These are phyloP conservation scores for Erigeron canadensis DNA, from an alignment of 129 eudicot species.

Conservation along the genomic window DNA sequence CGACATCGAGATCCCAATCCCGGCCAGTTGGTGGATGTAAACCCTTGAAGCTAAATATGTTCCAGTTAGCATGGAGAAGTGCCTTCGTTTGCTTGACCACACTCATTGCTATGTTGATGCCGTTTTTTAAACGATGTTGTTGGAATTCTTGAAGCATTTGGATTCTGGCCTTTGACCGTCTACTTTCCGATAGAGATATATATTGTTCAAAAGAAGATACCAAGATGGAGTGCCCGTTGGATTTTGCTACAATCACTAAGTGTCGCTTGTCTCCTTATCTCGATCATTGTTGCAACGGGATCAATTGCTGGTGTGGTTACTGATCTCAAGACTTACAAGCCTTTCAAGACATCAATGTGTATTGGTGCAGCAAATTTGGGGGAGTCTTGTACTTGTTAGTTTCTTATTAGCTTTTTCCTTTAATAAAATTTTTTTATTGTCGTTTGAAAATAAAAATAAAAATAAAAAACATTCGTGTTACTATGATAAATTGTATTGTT, in stretches of 20 bases:
- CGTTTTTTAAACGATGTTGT: too few species aligned
- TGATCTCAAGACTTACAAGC: constrained; percentile 55
- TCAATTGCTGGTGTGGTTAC: constrained; percentile 73
- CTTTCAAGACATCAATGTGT: too few species aligned
- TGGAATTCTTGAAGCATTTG: too few species aligned
- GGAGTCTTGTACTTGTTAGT: too few species aligned
- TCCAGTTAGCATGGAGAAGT: constrained; percentile 79
- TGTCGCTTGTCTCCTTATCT: constrained; percentile 55
- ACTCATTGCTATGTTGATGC: constrained; percentile 63
- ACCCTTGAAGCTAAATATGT: constrained; percentile 57
- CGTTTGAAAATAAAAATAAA: too few species aligned
- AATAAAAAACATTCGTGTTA: too few species aligned
- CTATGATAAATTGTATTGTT: too few species aligned
- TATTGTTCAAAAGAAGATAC: constrained; percentile 62
- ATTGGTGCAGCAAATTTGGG: too few species aligned
- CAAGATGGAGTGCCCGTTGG: constrained; percentile 86
- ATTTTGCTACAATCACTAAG: constrained; percentile 62
- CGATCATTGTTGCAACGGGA: constrained; percentile 75
- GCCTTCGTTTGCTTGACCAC: constrained; percentile 60
- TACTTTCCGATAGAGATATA: too few species aligned
- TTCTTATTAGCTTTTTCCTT: too few species aligned
- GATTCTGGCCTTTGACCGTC: too few species aligned
- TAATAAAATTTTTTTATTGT: too few species aligned
- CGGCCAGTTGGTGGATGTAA: constrained; percentile 37
- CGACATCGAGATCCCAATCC: constrained; percentile 26